Evolutionary conservation across 2,329 filamentous ascomycete genomes (phyloP), one percentile per base, ranked within the genome.

Genomic region (Gyromitra esculenta): DNA sequence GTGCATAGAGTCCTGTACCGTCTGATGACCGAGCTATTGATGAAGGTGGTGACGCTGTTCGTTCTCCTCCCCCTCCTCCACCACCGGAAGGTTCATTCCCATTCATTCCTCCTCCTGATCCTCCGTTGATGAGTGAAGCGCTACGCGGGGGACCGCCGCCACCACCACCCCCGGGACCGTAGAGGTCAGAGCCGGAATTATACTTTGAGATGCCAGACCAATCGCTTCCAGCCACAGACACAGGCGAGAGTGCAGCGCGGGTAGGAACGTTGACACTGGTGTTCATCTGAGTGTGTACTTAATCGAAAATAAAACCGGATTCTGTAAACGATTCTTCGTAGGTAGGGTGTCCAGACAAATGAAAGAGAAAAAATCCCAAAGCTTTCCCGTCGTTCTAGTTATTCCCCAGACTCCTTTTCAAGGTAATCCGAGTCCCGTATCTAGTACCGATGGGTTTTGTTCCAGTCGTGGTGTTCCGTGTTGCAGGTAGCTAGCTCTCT

Each of bases 1-100:
- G 68, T 3, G 78, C 60, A 78, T 86, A 93, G 78, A 91, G 83
- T 76, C 88, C 88, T 52, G 91, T 92, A 73, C 92, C 93, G 82
- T 91, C 91, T 83, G 93, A 97, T 66, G 93, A 96, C 79, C 92
- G 88, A 78, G 92, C 93, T 80, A 97, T 87, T 4, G 95, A 98
- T 79, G 91, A 93, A 35, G 96, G 95, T 70, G 95, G 94, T 65
- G 95, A 97, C 81, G 85, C 83, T 13, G 59, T 57, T 35, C 66
- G 70, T 4, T 56, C 63, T 2, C 59, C 60, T 79, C 81, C 81
- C 68, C 83, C 83, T 82, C 84, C 65, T 25, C 35, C 57, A 83
- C 79, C 67, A 81, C 59, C 59, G 1, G 45, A 74, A 75, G 73
- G 52, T 13, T 75, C 77, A 60, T 75, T 71, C n/a, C 65, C 66